Conservation (phyloP, 345 rosid genomes). For the Eucalyptus sp. region DNA sequence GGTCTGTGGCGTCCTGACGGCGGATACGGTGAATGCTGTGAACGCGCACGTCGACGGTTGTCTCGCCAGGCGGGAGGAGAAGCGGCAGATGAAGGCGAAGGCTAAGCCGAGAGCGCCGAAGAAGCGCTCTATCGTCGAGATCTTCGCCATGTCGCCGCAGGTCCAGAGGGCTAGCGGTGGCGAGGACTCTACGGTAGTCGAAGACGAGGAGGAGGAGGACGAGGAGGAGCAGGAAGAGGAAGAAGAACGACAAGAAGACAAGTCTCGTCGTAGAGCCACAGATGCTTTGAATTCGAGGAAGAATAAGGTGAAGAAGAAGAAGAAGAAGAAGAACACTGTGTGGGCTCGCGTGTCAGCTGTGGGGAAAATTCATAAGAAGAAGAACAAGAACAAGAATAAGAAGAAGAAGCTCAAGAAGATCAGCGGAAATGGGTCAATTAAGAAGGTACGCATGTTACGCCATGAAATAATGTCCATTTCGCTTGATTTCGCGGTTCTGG, state of each 20-base stretch:
- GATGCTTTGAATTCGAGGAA: neutral
- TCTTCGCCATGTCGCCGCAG: constrained; percentile 35
- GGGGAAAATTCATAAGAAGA: neutral
- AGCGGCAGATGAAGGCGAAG: constrained; percentile 3
- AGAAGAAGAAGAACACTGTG: neutral
- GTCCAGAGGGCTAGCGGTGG: neutral
- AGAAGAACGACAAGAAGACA: neutral
- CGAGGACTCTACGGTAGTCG: neutral
- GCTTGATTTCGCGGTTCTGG: neutral
- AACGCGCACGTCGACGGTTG: neutral
- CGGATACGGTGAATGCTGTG: neutral
- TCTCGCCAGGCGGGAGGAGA: neutral
- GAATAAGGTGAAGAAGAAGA: neutral
- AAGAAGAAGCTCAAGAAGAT: constrained; percentile 11
- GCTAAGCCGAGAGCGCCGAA: constrained; percentile 22
- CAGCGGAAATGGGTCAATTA: neutral
- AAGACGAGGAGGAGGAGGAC: neutral
- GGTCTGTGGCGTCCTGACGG: neutral
- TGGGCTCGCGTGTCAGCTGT: neutral
- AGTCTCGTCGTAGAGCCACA: neutral
- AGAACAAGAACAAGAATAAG: neutral
- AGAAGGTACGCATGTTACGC: neutral
- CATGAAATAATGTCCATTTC: neutral
- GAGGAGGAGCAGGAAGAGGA: neutral
- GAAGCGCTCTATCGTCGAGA: constrained; percentile 43